phyloP scores from a whole-genome alignment of 73 alveolate genomes.

The Paramecium biaurelia region DNA sequence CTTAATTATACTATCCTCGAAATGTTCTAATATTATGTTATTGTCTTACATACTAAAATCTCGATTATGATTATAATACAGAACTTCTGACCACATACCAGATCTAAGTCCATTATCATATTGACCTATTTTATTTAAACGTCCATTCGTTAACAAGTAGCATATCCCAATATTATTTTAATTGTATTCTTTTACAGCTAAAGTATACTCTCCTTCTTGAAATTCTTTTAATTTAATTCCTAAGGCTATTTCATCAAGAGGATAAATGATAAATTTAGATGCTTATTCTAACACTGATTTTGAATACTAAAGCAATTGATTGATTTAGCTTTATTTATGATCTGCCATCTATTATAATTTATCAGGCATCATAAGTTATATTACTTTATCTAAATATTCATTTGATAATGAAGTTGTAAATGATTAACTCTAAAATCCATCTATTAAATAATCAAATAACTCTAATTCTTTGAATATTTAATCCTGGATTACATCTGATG shows the following conservation, averaged over 20 bases:
- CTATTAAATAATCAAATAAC: not conserved
- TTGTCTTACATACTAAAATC: not conserved
- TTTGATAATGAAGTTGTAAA: not conserved
- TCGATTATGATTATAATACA: not conserved
- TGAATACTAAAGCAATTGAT: not conserved
- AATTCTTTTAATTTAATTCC: constrained; percentile 8
- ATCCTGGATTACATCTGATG: not conserved
- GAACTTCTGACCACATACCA: constrained; percentile 21
- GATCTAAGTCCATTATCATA: not conserved
- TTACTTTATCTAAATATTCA: not conserved
- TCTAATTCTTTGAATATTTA: not conserved
- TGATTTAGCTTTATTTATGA: not conserved
- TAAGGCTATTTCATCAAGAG: not conserved
- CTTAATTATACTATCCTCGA: not conserved
- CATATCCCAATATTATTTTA: not conserved
- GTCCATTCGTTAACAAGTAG: not conserved
- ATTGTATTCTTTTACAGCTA: constrained; percentile 12
- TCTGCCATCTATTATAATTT: not conserved
- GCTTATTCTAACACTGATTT: not conserved
- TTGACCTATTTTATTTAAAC: not conserved
- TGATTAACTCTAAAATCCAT: not conserved
- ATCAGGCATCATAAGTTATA: not conserved
- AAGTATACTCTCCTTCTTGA: not conserved
- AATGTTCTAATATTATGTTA: not conserved
- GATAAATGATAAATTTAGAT: not conserved